Evolutionary conservation across 306 rosid species (phyloP).

Genomic region (Trifolium fragiferum): DNA sequence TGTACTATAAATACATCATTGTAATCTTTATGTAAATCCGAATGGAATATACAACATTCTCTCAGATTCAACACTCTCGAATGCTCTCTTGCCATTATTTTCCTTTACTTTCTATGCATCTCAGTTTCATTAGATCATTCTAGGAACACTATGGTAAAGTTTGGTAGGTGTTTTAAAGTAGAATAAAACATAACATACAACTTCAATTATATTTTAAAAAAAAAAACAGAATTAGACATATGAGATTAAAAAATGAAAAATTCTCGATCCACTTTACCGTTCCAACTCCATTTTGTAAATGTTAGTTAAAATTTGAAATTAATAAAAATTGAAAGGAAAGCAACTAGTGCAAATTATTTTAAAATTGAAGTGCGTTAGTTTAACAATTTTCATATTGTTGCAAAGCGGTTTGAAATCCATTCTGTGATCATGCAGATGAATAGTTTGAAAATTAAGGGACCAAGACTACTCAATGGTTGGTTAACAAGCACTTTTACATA

Average conservation of each 20-base stretch:
- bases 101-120: neutral
- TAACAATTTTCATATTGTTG: neutral
- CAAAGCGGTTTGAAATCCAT: neutral
- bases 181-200: neutral
- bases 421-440: neutral
- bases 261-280: no score
- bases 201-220: neutral
- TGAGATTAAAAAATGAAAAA: neutral
- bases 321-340: neutral
- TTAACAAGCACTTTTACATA: constrained; percentile 6
- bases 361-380: neutral
- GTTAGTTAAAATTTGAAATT: neutral
- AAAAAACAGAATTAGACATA: neutral
- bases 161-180: neutral
- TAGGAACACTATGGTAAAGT: neutral
- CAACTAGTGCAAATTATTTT: neutral
- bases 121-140: neutral
- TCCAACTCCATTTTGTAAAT: neutral
- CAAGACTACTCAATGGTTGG: neutral
- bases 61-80: neutral
- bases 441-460: neutral
- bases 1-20: neutral
- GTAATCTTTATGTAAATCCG: neutral
- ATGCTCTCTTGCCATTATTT: neutral
- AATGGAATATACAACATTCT: neutral